Base-by-base conservation (phyloP, 352 stramenopile genomes). In the Globisporangium irregulare region DNA sequence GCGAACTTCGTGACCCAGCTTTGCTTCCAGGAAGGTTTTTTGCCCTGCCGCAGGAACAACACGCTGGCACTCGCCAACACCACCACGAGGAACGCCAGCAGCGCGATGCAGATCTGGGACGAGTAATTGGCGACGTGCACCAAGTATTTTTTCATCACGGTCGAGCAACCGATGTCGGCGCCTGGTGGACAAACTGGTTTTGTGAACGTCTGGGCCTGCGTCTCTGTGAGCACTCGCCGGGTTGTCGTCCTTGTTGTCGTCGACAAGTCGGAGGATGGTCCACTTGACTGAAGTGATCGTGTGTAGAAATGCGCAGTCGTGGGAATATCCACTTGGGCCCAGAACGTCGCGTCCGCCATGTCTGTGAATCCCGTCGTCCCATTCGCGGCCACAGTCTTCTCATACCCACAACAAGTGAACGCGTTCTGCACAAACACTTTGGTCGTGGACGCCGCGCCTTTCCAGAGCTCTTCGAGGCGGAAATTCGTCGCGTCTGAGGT, bases 371-470 rank as follows among this genome's bases (percentile, higher is more conserved):
- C 66, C 0, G 75, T 38, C 0, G 75, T 77, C 6, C 77, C 77
- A 34, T 84, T 87, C 10, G 58, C 41, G 1, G 66, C 50, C 25
- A 69, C 48, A 48, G 78, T 7, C 7, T 71, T 69, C 3, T 79
- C 71, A 22, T 76, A 88, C 6, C 81, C 81, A 60, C 81, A 90
- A 43, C 81, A 90, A 4, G 55, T 58, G 38, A 84, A 74, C 4
- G 71, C 66, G 53, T 90, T 84, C 46, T 90, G 81, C 25, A 82
- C 69, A 46, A 88, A 86, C 10, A 73, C 32, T 36, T 87, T 83
- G 3, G 79, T 76, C 24, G 63, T 56, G 0, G 79, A 73, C 2
- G 72, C 59, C 1, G 79, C 73, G 9, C 56, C 59, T 48, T 43
- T 69, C 79, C 79, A 85, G 1, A 80, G 32, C 53, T 76, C 60